Base-by-base conservation (phyloP, 176 grass and related monocot genomes). In the Alloteropsis semialata region DNA sequence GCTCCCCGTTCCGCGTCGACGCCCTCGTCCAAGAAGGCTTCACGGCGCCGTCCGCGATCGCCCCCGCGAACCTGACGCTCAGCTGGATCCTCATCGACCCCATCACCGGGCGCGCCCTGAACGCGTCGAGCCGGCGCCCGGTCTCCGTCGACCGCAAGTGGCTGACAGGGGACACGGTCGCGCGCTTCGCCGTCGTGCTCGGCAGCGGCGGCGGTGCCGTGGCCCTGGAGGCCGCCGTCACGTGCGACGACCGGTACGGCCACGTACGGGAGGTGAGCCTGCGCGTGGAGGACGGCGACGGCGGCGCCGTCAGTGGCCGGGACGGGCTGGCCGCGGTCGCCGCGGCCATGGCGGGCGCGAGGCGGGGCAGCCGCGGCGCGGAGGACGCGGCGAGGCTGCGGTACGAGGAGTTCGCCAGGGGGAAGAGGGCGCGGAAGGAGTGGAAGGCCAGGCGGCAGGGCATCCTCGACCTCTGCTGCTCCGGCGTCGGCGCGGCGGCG, bases 81-180 rank as follows among this genome's bases (percentile, higher is more conserved):
- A 99, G 85, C 91, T 99, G 96, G 96, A 74, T 94, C 3, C 83
- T 96, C 5, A 74, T 96, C 22, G 91, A 96, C 72, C 90, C 90
- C 3, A 50, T 64, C 0, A 46, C 74, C 3, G 51, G 72, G 19
- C 86, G 84, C 25, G 86, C 95, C 3, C 8, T 92, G 15, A 91
- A 83, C 78, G 77, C 84, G 11, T 89, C 92, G 0, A 92, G 90
- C 74, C 81, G 88, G 44, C 70, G 77, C 1, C 86, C 90, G 1
- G 95, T 94, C 0, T 11, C 81, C 42, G 85, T 91, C 1, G 81
- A 91, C 42, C 88, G 89, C 50, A 85, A 65, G 42, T 95, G 91
- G 96, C 60, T 88, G 82, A 95, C 84, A 2, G 83, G 75, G 8
- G 92, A 93, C 75, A 79, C 77, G 39, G 30, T 93, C 12, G 77